Evolutionary conservation across 345 rosid genomes (phyloP).

Genomic region (Syzygium aqueum): DNA sequence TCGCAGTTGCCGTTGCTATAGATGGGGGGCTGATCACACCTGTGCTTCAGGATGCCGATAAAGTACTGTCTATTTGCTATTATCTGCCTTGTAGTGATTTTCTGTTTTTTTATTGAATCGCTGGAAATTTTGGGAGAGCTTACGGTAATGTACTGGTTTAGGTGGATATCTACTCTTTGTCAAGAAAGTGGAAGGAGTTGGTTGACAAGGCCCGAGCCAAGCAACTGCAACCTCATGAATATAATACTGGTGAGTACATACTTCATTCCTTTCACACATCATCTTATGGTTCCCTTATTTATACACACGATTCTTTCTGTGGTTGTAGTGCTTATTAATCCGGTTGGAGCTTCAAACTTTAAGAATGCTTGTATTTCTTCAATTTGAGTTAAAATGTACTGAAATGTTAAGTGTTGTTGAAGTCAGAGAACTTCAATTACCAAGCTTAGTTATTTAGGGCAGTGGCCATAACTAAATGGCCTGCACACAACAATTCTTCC

Average conservation of each 20-base stretch:
- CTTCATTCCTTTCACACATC: not conserved
- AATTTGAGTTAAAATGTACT: not conserved
- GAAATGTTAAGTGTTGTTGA: not conserved
- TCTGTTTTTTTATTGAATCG: not conserved
- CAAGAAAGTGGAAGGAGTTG: constrained; percentile 97
- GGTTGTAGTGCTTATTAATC: not conserved
- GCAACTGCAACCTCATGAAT: constrained; percentile 93
- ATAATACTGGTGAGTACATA: constrained; percentile 37
- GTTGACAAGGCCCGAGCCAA: constrained; percentile 93
- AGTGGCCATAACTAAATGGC: not conserved
- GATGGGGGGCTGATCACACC: constrained; percentile 95
- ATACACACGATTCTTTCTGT: not conserved
- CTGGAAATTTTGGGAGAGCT: not conserved
- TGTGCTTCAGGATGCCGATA: constrained; percentile 94
- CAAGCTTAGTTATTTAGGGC: not conserved
- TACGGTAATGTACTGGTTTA: constrained; percentile 12
- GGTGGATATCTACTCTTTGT: constrained; percentile 89
- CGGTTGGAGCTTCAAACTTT: not conserved
- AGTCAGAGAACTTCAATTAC: not conserved
- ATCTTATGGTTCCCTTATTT: not conserved
- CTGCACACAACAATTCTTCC: not conserved
- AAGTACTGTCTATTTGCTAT: constrained; percentile 34
- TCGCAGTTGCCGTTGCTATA: constrained; percentile 95
- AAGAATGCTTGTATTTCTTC: not conserved
- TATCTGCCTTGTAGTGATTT: not conserved